These are phyloP conservation scores for Aspergillus biplanus DNA, from an alignment of 495 filamentous ascomycete species.

Conservation along the genomic window DNA sequence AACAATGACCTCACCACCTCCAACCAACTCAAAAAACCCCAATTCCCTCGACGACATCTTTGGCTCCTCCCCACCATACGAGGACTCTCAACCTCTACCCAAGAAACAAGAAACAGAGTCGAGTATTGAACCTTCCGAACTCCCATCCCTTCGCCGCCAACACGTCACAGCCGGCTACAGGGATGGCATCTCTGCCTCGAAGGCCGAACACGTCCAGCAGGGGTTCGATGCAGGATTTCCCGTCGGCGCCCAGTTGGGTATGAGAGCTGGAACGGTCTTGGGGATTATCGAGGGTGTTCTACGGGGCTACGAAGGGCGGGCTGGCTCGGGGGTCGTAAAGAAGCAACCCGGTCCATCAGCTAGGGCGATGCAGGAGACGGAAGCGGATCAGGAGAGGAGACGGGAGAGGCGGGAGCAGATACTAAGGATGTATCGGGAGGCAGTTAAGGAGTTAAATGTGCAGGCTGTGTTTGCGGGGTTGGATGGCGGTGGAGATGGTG, in stretches of 20 bases:
- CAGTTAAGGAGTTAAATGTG: conserved; percentile 62
- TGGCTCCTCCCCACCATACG: conserved; percentile 44
- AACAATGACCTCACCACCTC: conserved; percentile 2
- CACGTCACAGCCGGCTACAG: conserved; percentile 90
- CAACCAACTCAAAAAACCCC: conserved; percentile 15
- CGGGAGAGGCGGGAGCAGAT: conserved; percentile 38
- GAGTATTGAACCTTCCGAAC: conserved; percentile 61
- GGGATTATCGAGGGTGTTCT: conserved; percentile 71
- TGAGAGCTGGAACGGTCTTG: conserved; percentile 68
- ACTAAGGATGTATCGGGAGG: conserved; percentile 50
- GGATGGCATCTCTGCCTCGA: conserved; percentile 76
- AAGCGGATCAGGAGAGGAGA: conserved; percentile 25
- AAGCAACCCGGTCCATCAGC: conserved; percentile 23
- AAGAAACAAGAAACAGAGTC: neutral
- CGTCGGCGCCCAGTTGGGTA: conserved; percentile 77
- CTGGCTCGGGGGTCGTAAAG: conserved; percentile 30
- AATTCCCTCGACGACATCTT: conserved; percentile 54
- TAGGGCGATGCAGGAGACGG: neutral
- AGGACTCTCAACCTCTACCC: conserved; percentile 8
- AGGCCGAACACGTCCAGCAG: conserved; percentile 68
- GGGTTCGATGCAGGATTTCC: conserved; percentile 90
- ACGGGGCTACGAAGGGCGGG: conserved; percentile 40
- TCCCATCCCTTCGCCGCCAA: conserved; percentile 71
- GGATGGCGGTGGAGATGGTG: conserved; percentile 52
- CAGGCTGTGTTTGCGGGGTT: conserved; percentile 66